Conservation (phyloP, 2,329 filamentous ascomycete genomes). For the Exophiala phaeomuriformis region DNA sequence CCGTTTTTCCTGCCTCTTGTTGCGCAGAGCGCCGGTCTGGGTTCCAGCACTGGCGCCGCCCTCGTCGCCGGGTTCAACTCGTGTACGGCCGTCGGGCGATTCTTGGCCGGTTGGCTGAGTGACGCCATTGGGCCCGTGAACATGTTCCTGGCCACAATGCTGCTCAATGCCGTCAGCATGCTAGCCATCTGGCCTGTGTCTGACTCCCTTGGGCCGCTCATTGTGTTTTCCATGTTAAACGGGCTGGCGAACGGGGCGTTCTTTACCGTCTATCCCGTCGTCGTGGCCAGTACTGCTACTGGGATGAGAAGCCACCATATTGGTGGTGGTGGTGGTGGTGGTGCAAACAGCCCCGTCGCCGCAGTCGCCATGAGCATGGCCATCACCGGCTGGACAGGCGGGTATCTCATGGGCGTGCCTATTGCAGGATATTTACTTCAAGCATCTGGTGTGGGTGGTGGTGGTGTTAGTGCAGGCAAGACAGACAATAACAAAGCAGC, state of each 20-base stretch:
- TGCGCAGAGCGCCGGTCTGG: conserved; percentile 48
- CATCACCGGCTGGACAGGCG: conserved; percentile 53
- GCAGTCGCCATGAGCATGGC: conserved; percentile 56
- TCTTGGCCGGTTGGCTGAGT: conserved; percentile 48
- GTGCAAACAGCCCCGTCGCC: too few relatives aligned
- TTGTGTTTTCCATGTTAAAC: conserved; percentile 54
- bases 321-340: conserved; percentile 31
- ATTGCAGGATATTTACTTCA: conserved; percentile 55
- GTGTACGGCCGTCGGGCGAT: conserved; percentile 51
- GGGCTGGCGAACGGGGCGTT: conserved; percentile 56
- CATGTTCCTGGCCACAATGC: conserved; percentile 42
- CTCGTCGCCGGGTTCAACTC: conserved; percentile 57
- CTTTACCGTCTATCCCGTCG: conserved; percentile 58
- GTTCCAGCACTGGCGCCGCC: conserved; percentile 47
- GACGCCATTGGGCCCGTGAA: conserved; percentile 52
- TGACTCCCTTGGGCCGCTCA: conserved; percentile 46
- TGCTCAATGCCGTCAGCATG: conserved; percentile 52
- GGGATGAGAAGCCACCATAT: conserved; percentile 32
- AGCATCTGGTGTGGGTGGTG: conserved; percentile 45
- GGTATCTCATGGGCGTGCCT: conserved; percentile 54
- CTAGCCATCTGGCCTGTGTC: conserved; percentile 56
- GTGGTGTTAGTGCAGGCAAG: not conserved
- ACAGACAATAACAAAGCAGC: too few relatives aligned
- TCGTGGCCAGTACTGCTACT: conserved; percentile 53
- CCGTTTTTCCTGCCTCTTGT: conserved; percentile 57